phyloP scores from a whole-genome alignment of 1,284 basidiomycete species.

The Melampsora abietis-canadensis region DNA sequence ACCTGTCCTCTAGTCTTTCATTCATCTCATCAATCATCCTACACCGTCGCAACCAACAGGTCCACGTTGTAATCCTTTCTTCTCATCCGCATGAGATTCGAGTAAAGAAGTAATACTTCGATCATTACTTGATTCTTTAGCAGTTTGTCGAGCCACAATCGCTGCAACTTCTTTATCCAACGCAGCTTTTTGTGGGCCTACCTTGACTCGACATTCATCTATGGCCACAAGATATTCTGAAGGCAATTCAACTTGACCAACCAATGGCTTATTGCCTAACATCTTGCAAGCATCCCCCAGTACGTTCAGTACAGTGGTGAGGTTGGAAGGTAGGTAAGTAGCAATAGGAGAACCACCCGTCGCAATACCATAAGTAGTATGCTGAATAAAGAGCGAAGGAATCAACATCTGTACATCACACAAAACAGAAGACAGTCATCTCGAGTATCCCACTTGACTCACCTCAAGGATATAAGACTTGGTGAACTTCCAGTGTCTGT shows the following conservation, averaged over 20 bases:
- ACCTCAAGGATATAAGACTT: constrained; percentile 41
- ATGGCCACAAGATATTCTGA: background rate
- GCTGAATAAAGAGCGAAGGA: constrained; percentile 50
- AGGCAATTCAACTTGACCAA: background rate
- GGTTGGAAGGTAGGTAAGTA: constrained; percentile 51
- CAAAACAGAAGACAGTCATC: no score
- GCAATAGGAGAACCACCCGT: constrained; percentile 51
- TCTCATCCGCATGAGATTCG: constrained; percentile 17
- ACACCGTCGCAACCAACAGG: constrained; percentile 40
- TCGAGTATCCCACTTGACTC: background rate
- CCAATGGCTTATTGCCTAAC: constrained; percentile 10
- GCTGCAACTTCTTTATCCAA: constrained; percentile 18
- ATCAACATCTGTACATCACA: background rate
- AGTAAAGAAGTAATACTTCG: constrained; percentile 10
- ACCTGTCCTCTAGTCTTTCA: background rate
- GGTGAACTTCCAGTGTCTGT: constrained; percentile 52
- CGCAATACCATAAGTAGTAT: constrained; percentile 49
- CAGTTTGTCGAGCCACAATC: constrained; percentile 15
- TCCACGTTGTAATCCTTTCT: constrained; percentile 12
- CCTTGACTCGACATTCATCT: constrained; percentile 12
- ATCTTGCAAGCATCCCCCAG: constrained; percentile 18
- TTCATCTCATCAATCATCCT: constrained; percentile 2
- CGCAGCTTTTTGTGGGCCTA: constrained; percentile 21
- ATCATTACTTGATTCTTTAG: constrained; percentile 18
- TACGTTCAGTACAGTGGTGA: constrained; percentile 43